These are phyloP conservation scores for Saturnispora serradocipensis DNA, from an alignment of 805 yeast species.

Conservation along the genomic window DNA sequence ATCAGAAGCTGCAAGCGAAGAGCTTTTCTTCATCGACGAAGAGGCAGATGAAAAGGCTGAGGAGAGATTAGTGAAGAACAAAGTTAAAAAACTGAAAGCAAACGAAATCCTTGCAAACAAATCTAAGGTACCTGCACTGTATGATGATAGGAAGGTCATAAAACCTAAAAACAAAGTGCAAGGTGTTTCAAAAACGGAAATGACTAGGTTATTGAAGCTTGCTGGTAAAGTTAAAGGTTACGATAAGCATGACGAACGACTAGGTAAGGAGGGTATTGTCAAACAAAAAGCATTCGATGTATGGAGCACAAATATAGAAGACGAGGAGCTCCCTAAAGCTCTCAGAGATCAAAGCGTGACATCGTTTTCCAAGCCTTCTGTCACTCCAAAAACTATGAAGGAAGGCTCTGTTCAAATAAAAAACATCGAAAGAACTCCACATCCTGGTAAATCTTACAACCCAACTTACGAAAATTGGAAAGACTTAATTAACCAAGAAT, in stretches of 20 bases:
- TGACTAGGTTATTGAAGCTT: slow-evolving; percentile 56
- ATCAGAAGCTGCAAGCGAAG: slow-evolving; percentile 35
- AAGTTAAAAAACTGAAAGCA: slow-evolving; percentile 30
- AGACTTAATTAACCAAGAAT: slow-evolving; percentile 57
- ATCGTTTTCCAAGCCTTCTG: slow-evolving; percentile 44
- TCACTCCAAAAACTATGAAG: slow-evolving; percentile 46
- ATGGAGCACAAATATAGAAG: slow-evolving; percentile 40
- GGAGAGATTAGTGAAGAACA: slow-evolving; percentile 32
- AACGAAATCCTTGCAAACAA: slow-evolving; percentile 60
- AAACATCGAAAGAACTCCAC: slow-evolving; percentile 46
- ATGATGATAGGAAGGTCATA: slow-evolving; percentile 30
- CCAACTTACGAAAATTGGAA: slow-evolving; percentile 85
- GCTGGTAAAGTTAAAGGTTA: slow-evolving; percentile 66
- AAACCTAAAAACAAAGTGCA: slow-evolving; percentile 33
- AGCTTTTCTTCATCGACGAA: slow-evolving; percentile 57
- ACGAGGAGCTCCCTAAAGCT: slow-evolving; percentile 31
- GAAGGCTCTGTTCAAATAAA: slow-evolving; percentile 45
- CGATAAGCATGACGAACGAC: slow-evolving; percentile 38
- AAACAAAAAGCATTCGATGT: slow-evolving; percentile 48
- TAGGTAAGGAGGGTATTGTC: slow-evolving; percentile 58
- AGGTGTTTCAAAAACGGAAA: slow-evolving; percentile 56
- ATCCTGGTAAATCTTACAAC: slow-evolving; percentile 88
- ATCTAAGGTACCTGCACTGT: slow-evolving; percentile 68
- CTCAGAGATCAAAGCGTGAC: slow-evolving; percentile 24
- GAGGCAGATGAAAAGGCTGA: slow-evolving; percentile 44